Conservation (phyloP, 2,329 filamentous ascomycete genomes). For the Fusarium bactridioides region DNA sequence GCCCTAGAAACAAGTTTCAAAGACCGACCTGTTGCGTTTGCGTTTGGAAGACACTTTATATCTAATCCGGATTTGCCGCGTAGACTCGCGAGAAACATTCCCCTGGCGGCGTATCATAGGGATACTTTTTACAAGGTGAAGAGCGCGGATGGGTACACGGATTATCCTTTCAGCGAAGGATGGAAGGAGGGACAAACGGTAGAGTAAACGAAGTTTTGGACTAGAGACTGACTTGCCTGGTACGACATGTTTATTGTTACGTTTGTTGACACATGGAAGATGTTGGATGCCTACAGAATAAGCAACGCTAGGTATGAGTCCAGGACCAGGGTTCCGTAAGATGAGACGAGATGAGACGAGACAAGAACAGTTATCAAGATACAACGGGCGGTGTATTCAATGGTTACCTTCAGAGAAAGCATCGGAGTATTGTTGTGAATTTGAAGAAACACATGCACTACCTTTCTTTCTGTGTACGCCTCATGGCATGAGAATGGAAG, state of each 20-base stretch:
- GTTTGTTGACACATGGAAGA: neutral
- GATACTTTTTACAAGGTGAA: slow-evolving; percentile 41
- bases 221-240: fast-evolving
- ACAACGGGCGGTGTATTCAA: neutral
- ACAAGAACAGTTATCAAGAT: fast-evolving
- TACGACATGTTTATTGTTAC: fast-evolving
- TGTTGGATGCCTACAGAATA: neutral
- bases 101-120: slow-evolving; percentile 40
- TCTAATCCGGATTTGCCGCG: slow-evolving; percentile 37
- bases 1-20: slow-evolving; percentile 41
- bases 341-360: fast-evolving
- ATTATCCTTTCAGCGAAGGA: slow-evolving; percentile 34
- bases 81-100: slow-evolving; percentile 28
- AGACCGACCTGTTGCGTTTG: slow-evolving; percentile 42
- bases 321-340: neutral
- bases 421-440: fast-evolving
- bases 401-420: fast-evolving
- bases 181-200: neutral
- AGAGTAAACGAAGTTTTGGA: fast-evolving
- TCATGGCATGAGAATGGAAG: neutral
- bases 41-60: slow-evolving; percentile 44
- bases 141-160: slow-evolving; percentile 33
- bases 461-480: neutral
- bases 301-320: neutral
- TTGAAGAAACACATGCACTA: fast-evolving